phyloP scores from a whole-genome alignment of 2,329 filamentous ascomycete species.

The Keithomyces neogunnii region DNA sequence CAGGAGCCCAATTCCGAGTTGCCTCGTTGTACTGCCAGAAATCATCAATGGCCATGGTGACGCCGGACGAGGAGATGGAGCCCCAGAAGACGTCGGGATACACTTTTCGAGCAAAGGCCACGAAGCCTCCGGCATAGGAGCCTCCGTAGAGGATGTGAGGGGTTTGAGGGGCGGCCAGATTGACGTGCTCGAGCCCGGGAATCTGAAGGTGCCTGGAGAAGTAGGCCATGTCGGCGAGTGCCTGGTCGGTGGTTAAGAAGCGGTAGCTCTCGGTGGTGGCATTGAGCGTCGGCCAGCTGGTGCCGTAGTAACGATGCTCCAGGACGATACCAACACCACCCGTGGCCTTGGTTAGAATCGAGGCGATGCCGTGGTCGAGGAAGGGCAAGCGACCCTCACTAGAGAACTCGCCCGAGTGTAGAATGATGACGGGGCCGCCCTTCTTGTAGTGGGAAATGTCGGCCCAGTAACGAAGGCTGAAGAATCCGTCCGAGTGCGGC shows the following conservation, averaged over 20 bases:
- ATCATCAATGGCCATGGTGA: conserved; percentile 68
- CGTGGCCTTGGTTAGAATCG: conserved; percentile 61
- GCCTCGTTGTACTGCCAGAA: conserved; percentile 59
- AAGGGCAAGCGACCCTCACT: conserved; percentile 57
- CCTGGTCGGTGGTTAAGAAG: conserved; percentile 77
- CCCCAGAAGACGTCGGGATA: conserved; percentile 77
- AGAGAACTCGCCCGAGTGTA: conserved; percentile 63
- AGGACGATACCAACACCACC: conserved; percentile 71
- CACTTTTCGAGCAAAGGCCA: conserved; percentile 63
- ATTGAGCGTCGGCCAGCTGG: conserved; percentile 60
- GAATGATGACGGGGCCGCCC: conserved; percentile 74
- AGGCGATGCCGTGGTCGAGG: conserved; percentile 69
- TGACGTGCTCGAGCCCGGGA: conserved; percentile 55
- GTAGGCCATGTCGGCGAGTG: conserved; percentile 71
- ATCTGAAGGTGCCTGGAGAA: conserved; percentile 69
- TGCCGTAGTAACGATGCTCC: conserved; percentile 83
- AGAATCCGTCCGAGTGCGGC: conserved; percentile 62
- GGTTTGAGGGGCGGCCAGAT: conserved; percentile 56
- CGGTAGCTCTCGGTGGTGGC: conserved; percentile 62
- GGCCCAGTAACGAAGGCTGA: conserved; percentile 74
- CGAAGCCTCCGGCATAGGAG: conserved; percentile 74
- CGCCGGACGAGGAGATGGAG: conserved; percentile 71
- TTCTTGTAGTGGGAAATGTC: conserved; percentile 66
- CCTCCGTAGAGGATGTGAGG: conserved; percentile 78
- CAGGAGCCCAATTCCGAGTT: conserved; percentile 38